Percentiles rank a stretch among this genome's conserved stretches.
phyloP scores from a whole-genome alignment of 2,329 filamentous ascomycete genomes.

The Elsinoe batatas region DNA sequence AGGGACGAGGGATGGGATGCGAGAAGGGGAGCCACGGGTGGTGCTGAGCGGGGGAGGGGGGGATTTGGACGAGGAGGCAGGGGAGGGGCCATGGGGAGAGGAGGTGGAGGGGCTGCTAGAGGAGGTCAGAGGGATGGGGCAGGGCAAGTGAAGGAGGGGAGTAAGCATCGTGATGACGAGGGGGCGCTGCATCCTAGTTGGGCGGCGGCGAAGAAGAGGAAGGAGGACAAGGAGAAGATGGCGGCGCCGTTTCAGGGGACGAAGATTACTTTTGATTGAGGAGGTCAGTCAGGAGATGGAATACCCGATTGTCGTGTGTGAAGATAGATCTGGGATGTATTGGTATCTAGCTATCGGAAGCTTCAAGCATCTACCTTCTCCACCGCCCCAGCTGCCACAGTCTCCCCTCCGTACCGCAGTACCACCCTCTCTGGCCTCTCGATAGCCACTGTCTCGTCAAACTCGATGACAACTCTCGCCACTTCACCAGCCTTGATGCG shows the following conservation, averaged over 20 bases:
- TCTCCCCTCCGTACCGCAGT: slow-evolving; percentile 67
- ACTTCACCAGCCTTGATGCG: slow-evolving; percentile 71
- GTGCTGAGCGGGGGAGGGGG: background rate
- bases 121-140: background rate
- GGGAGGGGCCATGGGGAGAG: slow-evolving; percentile 6
- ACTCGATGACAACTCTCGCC: slow-evolving; percentile 63
- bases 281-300: background rate
- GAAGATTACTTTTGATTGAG: slow-evolving; percentile 52
- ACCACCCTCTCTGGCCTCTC: slow-evolving; percentile 75
- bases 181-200: slow-evolving; percentile 54
- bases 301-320: background rate
- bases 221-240: slow-evolving; percentile 40
- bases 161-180: slow-evolving; percentile 33
- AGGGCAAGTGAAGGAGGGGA: slow-evolving; percentile 18
- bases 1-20: slow-evolving; percentile 47
- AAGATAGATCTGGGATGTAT: background rate
- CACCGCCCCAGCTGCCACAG: slow-evolving; percentile 76
- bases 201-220: slow-evolving; percentile 52
- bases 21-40: slow-evolving; percentile 41
- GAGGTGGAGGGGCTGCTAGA: background rate
- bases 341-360: background rate
- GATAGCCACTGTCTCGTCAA: slow-evolving; percentile 61
- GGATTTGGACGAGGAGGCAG: slow-evolving; percentile 9
- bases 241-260: slow-evolving; percentile 46
- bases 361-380: slow-evolving; percentile 36